Evolutionary conservation across 176 grass and related monocot genomes (phyloP).

Genomic region (Melocanna baccifera): DNA sequence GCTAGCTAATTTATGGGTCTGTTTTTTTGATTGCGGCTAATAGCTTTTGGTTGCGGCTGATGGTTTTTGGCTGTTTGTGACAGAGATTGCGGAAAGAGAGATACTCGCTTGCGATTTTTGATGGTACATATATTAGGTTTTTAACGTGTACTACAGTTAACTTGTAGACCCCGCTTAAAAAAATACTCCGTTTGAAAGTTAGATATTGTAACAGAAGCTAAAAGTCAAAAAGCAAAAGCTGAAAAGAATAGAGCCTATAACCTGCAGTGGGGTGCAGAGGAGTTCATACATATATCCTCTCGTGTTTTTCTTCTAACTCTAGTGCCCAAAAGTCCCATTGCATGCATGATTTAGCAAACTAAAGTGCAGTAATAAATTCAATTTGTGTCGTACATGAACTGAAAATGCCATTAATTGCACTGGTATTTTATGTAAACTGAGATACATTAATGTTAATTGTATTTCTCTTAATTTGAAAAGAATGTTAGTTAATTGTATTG

Average conservation of each 20-base stretch:
- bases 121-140: no score
- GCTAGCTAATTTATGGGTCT: neutral
- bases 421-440: conserved; percentile 38
- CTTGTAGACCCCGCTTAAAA: no score
- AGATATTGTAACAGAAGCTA: no score
- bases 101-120: no score
- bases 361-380: neutral
- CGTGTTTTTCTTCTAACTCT: neutral
- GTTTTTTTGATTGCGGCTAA: no score
- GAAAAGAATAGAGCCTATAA: no score
- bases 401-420: neutral
- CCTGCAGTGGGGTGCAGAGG: neutral
- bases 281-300: neutral
- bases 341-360: neutral
- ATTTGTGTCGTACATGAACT: neutral
- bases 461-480: neutral
- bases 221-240: no score
- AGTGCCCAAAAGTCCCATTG: neutral
- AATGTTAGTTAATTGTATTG: neutral
- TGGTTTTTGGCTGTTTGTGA: no score
- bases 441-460: neutral
- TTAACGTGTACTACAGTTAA: no score
- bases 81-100: no score
- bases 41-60: no score
- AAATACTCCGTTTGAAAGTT: no score